phyloP scores from a whole-genome alignment of 2,329 filamentous ascomycete genomes.

The Colletotrichum sublineola region DNA sequence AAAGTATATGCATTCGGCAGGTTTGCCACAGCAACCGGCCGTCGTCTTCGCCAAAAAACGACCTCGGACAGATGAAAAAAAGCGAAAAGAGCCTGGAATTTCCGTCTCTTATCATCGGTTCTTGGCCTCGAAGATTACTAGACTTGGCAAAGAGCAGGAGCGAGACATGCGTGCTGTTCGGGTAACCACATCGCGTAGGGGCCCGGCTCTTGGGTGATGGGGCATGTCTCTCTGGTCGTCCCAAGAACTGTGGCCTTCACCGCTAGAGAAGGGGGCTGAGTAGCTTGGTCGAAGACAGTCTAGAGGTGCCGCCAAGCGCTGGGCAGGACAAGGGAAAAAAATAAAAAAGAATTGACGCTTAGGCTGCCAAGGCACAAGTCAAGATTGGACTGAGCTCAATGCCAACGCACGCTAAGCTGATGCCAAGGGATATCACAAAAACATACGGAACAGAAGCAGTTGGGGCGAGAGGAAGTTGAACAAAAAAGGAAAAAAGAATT shows the following conservation, averaged over 20 bases:
- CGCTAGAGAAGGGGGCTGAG: background rate
- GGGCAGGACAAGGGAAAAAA: background rate
- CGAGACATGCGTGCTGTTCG: no score
- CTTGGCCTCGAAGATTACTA: no score
- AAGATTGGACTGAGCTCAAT: background rate
- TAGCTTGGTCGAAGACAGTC: background rate
- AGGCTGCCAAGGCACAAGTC: background rate
- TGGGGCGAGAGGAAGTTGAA: background rate
- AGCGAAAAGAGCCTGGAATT: no score
- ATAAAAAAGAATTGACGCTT: background rate
- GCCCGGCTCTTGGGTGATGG: no score
- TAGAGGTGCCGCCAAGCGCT: constrained; percentile 5
- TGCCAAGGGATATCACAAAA: background rate
- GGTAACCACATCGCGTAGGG: no score
- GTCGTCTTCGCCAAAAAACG: no score
- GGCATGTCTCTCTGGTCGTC: no score
- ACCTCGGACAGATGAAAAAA: no score
- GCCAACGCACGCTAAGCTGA: background rate
- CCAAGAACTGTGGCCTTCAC: background rate
- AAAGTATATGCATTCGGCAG: no score
- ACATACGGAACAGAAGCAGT: background rate
- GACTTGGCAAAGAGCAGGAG: no score
- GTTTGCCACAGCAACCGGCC: no score
- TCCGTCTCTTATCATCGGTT: no score
- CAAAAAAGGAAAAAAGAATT: constrained; percentile 31